Conservation (phyloP, 169 alveolate genomes). For the Eimeria acervulina region DNA sequence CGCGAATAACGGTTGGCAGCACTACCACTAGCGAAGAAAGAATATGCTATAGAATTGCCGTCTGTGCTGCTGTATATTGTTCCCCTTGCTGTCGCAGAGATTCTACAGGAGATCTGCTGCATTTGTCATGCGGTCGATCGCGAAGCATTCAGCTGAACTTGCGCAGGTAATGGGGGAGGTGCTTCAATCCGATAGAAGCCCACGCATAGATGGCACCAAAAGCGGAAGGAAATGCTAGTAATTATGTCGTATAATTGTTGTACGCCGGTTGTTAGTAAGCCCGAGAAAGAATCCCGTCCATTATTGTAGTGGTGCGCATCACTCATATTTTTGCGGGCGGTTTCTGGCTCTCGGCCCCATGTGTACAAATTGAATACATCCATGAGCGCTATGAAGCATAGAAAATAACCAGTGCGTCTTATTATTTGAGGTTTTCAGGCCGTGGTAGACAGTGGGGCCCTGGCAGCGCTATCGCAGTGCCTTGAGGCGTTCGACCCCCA, state of each 20-base stretch:
- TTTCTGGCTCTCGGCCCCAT: too few species aligned
- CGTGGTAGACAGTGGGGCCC: constrained; percentile 96
- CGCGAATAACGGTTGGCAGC: background rate
- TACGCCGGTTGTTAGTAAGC: background rate
- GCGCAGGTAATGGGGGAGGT: constrained; percentile 89
- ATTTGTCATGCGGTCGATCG: constrained; percentile 96
- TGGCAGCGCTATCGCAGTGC: constrained; percentile 95
- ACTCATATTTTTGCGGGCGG: background rate
- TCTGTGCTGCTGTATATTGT: background rate
- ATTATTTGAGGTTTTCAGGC: constrained; percentile 83
- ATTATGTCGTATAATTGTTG: background rate
- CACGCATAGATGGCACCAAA: background rate
- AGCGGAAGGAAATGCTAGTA: background rate
- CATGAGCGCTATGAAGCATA: background rate
- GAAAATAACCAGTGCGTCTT: background rate
- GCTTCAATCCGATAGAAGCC: background rate
- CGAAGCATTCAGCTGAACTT: constrained; percentile 96
- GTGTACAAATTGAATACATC: background rate
- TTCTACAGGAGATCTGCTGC: constrained; percentile 97
- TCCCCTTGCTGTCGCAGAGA: constrained; percentile 81
- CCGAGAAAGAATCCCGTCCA: background rate
- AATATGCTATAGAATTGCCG: background rate
- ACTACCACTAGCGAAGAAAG: background rate
- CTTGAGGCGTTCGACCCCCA: constrained; percentile 97
- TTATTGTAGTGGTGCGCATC: background rate